phyloP scores from a whole-genome alignment of 1,284 basidiomycete species.

The Malassezia furfur region DNA sequence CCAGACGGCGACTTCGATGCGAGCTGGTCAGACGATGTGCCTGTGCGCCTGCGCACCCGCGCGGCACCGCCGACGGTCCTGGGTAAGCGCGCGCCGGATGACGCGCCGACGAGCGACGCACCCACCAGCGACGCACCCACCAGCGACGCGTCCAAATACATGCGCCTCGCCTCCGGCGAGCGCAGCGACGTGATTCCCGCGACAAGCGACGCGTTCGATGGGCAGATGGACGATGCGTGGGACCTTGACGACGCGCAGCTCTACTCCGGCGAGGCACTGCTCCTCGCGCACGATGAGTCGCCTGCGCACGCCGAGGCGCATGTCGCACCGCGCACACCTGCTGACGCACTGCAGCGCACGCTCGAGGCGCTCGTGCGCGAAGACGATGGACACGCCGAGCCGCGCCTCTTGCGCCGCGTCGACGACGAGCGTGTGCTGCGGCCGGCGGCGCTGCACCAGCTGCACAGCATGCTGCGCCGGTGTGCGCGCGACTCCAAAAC shows the following conservation, averaged over 20 bases:
- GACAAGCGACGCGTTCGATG: conserved; percentile 1
- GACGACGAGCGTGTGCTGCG: conserved; percentile 2
- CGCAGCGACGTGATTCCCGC: not conserved
- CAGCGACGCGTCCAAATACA: not conserved
- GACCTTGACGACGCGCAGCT: conserved; percentile 16
- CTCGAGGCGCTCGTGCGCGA: not conserved
- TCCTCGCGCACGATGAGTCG: conserved; percentile 11
- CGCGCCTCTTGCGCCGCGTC: not conserved
- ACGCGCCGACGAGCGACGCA: not conserved
- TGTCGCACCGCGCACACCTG: not conserved
- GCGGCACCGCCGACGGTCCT: not conserved
- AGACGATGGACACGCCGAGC: not conserved
- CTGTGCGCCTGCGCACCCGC: not conserved
- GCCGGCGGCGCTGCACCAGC: not conserved
- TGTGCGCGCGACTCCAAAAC: conserved; percentile 9
- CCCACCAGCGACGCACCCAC: not conserved
- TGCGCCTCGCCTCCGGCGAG: not conserved
- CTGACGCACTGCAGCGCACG: not conserved
- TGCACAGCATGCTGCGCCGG: conserved; percentile 5
- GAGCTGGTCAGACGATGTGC: conserved; percentile 8
- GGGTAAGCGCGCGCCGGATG: not conserved
- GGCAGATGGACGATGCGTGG: conserved; percentile 6
- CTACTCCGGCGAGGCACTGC: conserved; percentile 11
- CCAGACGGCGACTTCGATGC: not conserved
- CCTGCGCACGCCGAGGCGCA: not conserved